Conservation (phyloP, 2,329 filamentous ascomycete species). For the Capronia epimyces region DNA sequence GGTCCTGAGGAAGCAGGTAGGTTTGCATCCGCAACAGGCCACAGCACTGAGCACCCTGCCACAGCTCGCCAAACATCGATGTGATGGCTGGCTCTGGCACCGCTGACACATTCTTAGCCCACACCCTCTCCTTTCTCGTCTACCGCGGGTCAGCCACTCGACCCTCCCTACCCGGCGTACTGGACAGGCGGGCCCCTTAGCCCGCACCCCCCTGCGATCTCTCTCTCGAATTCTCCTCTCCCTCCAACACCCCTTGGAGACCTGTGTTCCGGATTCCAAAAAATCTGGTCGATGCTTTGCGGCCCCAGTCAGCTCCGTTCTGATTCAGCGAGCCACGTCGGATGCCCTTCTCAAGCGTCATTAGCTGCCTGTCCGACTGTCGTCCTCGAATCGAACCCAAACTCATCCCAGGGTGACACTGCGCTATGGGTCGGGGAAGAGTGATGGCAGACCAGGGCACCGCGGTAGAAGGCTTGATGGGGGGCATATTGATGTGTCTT, state of each 20-base stretch:
- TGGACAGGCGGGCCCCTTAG: neutral
- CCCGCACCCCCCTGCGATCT: neutral
- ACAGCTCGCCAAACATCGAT: no score
- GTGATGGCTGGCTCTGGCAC: neutral
- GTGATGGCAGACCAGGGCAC: neutral
- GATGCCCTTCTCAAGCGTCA: conserved; percentile 7
- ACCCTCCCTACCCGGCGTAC: neutral
- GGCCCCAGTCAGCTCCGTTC: neutral
- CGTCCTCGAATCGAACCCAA: conserved; percentile 3
- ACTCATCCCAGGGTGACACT: neutral
- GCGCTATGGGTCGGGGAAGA: neutral
- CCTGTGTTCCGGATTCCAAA: neutral
- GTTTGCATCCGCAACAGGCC: neutral
- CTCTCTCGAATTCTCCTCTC: neutral
- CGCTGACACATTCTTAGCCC: conserved; percentile 1
- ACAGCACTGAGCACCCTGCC: no score
- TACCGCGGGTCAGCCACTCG: neutral
- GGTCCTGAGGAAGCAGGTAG: neutral
- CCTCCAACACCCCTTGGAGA: neutral
- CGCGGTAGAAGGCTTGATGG: neutral
- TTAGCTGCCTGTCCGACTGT: conserved; percentile 5
- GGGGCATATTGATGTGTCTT: neutral
- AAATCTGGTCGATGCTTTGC: neutral
- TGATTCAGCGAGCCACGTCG: neutral
- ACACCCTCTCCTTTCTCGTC: neutral